These are phyloP conservation scores for Fraxinus latifolia DNA, from an alignment of 305 asterid genomes.

Conservation along the genomic window DNA sequence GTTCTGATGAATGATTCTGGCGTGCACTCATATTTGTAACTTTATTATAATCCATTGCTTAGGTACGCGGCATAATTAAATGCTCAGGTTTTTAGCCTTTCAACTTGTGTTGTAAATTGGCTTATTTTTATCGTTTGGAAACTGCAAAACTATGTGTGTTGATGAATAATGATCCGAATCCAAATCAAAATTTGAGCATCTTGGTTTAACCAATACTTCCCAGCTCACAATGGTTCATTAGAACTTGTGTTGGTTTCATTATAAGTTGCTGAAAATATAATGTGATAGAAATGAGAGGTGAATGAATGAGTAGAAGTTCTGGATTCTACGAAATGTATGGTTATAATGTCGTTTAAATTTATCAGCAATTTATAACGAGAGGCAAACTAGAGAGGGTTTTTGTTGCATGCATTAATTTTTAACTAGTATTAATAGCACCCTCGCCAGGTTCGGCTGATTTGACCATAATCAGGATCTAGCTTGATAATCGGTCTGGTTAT, in stretches of 20 bases:
- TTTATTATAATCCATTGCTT: slow-evolving; percentile 17
- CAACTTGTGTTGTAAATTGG: slow-evolving; percentile 16
- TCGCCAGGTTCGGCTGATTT: too few species aligned
- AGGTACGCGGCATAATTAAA: slow-evolving; percentile 13
- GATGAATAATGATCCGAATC: slow-evolving; percentile 27
- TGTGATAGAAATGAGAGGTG: too few species aligned
- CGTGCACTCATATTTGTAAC: slow-evolving; percentile 18
- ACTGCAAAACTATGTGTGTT: slow-evolving; percentile 23
- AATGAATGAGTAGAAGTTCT: too few species aligned
- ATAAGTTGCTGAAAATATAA: neutral
- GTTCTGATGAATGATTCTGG: slow-evolving; percentile 10
- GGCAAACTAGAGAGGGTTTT: too few species aligned
- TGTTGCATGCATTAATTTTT: too few species aligned
- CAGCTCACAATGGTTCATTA: neutral
- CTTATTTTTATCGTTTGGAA: slow-evolving; percentile 11
- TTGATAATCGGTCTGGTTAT: too few species aligned
- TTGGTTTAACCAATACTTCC: neutral
- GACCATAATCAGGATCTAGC: too few species aligned
- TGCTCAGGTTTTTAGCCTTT: neutral
- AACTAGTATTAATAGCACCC: too few species aligned
- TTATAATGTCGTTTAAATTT: too few species aligned
- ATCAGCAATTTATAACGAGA: too few species aligned
- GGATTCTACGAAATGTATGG: too few species aligned
- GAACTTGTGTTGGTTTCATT: neutral
- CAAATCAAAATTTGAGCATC: slow-evolving; percentile 6